Evolutionary conservation across 1,139 yeast species (phyloP), one percentile per base, ranked within the genome.

Genomic region (Scheffersomyces illinoinensis): DNA sequence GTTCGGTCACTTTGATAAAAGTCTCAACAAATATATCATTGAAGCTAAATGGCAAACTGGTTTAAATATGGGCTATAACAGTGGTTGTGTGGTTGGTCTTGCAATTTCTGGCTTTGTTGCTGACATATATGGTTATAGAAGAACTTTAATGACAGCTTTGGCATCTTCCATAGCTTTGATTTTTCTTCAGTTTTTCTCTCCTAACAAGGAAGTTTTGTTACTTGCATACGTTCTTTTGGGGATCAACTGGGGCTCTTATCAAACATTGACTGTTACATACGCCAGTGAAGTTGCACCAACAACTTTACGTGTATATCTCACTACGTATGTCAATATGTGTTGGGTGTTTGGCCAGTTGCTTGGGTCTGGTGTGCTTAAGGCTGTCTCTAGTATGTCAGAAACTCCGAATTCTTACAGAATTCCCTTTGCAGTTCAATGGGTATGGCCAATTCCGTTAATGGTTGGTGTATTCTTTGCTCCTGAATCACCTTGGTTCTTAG

Each of bases 341-440:
- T 83, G 84, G 82, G 84, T 82, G 47, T 68, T 82, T 57, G 87
- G 87, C 50, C 86, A 83, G 61, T 76, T 83, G 61, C 72, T 83
- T 58, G 75, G 83, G 47, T 73, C 82, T 7, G 84, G 85, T 64
- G 76, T 83, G 26, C 71, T 81, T 58, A 76, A 78, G 61, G 83
- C 76, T 26, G 63, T 63, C n/a, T 51, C 59, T 10, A 48, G 51
- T 7, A 70, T 76, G 57, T 10, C 43, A 7, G 70, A 74, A 18
- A 66, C 68, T 51, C 66, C 73, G 50, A 62, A 66, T 23, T 74
- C 84, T 12, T 82, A 79, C 66, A 71, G 73, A 55, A 70, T 82
- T 33, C 86, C 86, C 0, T 82, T 79, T 67, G 86, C 83, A 0
- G 56, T 83, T 26, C 89, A 86, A 69, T 86, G 90, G 90, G 66